A percentile compares a stretch with the other conserved stretches of the same genome.
Conservation (phyloP, 441 rosid genomes). For the Arabidopsis hybrid region DNA sequence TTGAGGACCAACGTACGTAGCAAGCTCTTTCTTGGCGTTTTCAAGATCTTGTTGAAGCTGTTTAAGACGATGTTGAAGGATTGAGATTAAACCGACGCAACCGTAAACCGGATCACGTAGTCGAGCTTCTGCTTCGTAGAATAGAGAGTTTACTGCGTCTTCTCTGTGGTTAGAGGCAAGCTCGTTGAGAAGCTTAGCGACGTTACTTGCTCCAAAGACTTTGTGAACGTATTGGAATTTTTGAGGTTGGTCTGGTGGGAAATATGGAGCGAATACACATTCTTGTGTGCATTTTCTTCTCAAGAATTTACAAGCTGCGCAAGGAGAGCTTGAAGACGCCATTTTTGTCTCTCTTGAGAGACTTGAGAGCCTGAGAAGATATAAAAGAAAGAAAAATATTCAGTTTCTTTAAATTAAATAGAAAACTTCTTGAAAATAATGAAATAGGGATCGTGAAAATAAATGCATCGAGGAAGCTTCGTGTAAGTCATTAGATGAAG, state of each 20-base stretch:
- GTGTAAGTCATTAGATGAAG: slow-evolving; percentile 30
- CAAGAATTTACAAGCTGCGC: slow-evolving; percentile 90
- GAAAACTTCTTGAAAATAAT: neutral
- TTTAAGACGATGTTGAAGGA: slow-evolving; percentile 75
- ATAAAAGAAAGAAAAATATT: neutral
- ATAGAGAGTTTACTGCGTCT: slow-evolving; percentile 88
- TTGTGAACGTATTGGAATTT: slow-evolving; percentile 80
- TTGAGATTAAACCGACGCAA: slow-evolving; percentile 80
- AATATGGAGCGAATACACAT: slow-evolving; percentile 93
- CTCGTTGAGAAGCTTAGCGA: slow-evolving; percentile 81
- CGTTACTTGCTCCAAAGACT: slow-evolving; percentile 92
- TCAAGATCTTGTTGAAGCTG: slow-evolving; percentile 60
- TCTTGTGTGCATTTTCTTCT: slow-evolving; percentile 90
- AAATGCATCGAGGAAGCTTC: slow-evolving; percentile 39
- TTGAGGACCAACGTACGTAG: slow-evolving; percentile 69
- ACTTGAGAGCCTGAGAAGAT: slow-evolving; percentile 5
- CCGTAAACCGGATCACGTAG: slow-evolving; percentile 90
- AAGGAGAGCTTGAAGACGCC: slow-evolving; percentile 86
- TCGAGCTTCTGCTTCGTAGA: slow-evolving; percentile 86
- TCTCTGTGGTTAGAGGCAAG: slow-evolving; percentile 67
- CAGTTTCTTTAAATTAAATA: slow-evolving; percentile 11
- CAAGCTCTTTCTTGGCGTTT: slow-evolving; percentile 68
- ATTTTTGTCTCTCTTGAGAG: slow-evolving; percentile 35
- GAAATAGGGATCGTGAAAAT: slow-evolving; percentile 45
- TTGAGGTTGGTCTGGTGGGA: slow-evolving; percentile 90